phyloP scores from a whole-genome alignment of 305 asterid species.

The Solanum hybrid region DNA sequence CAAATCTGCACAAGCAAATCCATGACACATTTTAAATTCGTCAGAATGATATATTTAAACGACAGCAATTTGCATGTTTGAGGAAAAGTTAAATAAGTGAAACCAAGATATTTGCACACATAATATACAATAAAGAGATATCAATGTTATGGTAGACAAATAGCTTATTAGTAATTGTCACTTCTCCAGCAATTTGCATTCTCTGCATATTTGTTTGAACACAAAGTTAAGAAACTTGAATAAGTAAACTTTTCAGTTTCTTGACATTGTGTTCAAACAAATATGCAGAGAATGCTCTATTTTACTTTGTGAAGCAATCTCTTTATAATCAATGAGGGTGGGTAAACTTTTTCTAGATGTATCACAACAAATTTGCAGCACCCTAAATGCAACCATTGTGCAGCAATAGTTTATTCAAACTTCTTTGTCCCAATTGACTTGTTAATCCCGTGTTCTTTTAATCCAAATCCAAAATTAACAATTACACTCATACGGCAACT shows the following conservation, averaged over 20 bases:
- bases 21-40: not conserved
- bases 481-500: not conserved
- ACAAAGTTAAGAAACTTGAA: not conserved
- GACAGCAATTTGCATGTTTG: not conserved
- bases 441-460: not conserved
- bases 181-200: not conserved
- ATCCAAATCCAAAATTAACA: not conserved
- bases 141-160: not conserved
- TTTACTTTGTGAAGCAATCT: not conserved
- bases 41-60: not conserved
- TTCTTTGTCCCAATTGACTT: not conserved
- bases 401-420: not conserved
- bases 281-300: not conserved
- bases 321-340: not conserved
- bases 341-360: not conserved
- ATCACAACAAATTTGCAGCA: not conserved
- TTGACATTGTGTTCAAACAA: not conserved
- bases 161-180: not conserved
- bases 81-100: not conserved
- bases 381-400: not conserved
- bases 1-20: constrained; percentile 41
- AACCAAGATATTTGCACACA: not conserved
- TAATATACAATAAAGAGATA: not conserved
- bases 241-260: not conserved
- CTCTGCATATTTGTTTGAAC: too few relatives aligned